These are phyloP conservation scores for Starmera amethionina DNA, from an alignment of 805 yeast species.

Conservation along the genomic window DNA sequence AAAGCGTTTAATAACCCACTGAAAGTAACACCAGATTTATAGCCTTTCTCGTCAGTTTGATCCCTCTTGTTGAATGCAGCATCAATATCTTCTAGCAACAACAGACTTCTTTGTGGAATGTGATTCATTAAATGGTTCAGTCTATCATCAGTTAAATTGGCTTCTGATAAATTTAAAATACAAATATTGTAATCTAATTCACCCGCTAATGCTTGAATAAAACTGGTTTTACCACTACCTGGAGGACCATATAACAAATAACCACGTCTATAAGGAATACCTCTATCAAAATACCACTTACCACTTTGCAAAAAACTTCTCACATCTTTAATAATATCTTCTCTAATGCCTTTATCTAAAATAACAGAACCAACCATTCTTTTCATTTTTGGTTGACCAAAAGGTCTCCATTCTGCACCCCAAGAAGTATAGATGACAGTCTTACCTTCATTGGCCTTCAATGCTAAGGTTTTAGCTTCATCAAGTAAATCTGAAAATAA, in stretches of 20 bases:
- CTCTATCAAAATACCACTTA: conserved; percentile 88
- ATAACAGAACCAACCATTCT: conserved; percentile 79
- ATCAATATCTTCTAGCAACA: conserved; percentile 87
- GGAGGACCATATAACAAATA: conserved; percentile 95
- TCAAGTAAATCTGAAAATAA: conserved; percentile 60
- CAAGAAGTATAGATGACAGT: conserved; percentile 90
- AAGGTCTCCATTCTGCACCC: conserved; percentile 99
- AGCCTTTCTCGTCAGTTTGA: conserved; percentile 71
- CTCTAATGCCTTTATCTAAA: conserved; percentile 66
- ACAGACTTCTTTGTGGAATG: conserved; percentile 79
- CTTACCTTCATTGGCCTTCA: conserved; percentile 79
- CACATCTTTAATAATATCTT: conserved; percentile 59
- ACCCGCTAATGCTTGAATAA: conserved; percentile 94
- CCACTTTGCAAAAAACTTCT: conserved; percentile 71
- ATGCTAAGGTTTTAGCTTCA: conserved; percentile 81
- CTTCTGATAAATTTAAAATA: conserved; percentile 81
- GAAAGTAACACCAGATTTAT: conserved; percentile 82
- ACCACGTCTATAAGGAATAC: conserved; percentile 96
- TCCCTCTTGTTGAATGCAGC: conserved; percentile 86
- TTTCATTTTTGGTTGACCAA: conserved; percentile 90
- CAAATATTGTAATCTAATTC: conserved; percentile 94
- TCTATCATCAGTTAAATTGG: conserved; percentile 88
- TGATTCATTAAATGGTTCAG: conserved; percentile 94
- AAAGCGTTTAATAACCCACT: conserved; percentile 89
- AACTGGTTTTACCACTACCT: conserved; percentile 93